phyloP scores from a whole-genome alignment of 371 early-diverging fungal species.

The Umbelopsis sp. region DNA sequence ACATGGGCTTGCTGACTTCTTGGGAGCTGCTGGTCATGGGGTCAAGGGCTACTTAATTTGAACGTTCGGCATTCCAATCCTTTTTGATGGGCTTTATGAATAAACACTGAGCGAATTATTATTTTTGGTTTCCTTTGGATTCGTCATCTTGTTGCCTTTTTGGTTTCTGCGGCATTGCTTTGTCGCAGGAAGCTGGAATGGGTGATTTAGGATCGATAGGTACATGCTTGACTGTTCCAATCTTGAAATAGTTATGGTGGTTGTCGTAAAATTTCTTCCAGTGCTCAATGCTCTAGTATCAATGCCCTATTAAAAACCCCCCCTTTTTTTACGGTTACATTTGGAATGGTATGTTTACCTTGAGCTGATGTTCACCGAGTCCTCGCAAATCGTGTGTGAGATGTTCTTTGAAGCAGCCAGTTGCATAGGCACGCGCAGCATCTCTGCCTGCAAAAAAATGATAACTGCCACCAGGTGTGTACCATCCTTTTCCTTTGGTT shows the following conservation, averaged over 20 bases:
- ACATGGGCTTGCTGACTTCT: not conserved
- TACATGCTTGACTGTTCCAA: conserved; percentile 81
- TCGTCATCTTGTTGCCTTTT: conserved; percentile 18
- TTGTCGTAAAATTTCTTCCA: conserved; percentile 91
- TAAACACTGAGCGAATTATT: not conserved
- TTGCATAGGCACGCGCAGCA: conserved; percentile 92
- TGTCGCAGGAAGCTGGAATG: conserved; percentile 65
- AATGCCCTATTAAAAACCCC: not conserved
- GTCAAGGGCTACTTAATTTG: not conserved
- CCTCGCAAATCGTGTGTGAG: conserved; percentile 94
- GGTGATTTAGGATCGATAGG: conserved; percentile 84
- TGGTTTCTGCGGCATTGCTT: conserved; percentile 43
- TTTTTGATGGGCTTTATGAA: not conserved
- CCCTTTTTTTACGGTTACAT: not conserved
- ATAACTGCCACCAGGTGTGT: conserved; percentile 85
- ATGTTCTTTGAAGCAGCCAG: conserved; percentile 92
- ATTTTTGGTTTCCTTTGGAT: not conserved
- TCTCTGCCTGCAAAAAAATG: conserved; percentile 92
- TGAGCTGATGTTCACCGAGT: conserved; percentile 69
- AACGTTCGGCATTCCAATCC: not conserved
- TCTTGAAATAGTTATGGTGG: conserved; percentile 80
- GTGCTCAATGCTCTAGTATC: conserved; percentile 64
- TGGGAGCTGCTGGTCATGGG: conserved; percentile 5
- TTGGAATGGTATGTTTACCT: conserved; percentile 42
- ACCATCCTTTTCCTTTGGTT: conserved; percentile 69